Percentiles rank a stretch among this genome's conserved stretches.
Evolutionary conservation across 129 eudicot genomes (phyloP).

Genomic region (Ambrosia trifida): DNA sequence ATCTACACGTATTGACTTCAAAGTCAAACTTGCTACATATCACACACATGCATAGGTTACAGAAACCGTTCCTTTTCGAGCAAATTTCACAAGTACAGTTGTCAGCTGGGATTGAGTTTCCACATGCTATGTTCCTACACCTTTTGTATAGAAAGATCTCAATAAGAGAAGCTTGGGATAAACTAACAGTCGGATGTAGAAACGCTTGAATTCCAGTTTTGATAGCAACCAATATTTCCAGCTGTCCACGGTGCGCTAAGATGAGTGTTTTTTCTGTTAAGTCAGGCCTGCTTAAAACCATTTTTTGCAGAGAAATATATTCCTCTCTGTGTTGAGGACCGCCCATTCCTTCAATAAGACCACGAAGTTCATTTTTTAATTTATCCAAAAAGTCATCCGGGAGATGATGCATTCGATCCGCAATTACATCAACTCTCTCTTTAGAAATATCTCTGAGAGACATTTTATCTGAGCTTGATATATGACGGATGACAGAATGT

Average conservation of each 20-base stretch:
- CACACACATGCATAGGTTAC: conserved; percentile 96
- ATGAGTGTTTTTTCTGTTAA: conserved; percentile 62
- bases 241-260: conserved; percentile 72
- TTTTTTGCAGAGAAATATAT: conserved; percentile 63
- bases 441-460: conserved; percentile 59
- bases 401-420: conserved; percentile 79
- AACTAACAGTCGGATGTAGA: conserved; percentile 80
- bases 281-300: conserved; percentile 69
- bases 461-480: conserved; percentile 70
- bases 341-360: conserved; percentile 82
- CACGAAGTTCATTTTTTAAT: conserved; percentile 68
- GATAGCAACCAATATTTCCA: conserved; percentile 82
- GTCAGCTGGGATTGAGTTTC: conserved; percentile 77
- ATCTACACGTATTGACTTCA: conserved; percentile 92
- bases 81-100: conserved; percentile 83
- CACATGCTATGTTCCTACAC: conserved; percentile 92
- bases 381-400: conserved; percentile 78
- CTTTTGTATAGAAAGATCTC: conserved; percentile 76
- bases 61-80: conserved; percentile 75
- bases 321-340: conserved; percentile 89
- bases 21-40: conserved; percentile 93
- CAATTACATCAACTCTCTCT: conserved; percentile 69
- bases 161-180: conserved; percentile 82
- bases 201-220: conserved; percentile 94
- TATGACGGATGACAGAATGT: conserved; percentile 63